Conservation (phyloP, 306 rosid species). For the Cicer chorassanicum region DNA sequence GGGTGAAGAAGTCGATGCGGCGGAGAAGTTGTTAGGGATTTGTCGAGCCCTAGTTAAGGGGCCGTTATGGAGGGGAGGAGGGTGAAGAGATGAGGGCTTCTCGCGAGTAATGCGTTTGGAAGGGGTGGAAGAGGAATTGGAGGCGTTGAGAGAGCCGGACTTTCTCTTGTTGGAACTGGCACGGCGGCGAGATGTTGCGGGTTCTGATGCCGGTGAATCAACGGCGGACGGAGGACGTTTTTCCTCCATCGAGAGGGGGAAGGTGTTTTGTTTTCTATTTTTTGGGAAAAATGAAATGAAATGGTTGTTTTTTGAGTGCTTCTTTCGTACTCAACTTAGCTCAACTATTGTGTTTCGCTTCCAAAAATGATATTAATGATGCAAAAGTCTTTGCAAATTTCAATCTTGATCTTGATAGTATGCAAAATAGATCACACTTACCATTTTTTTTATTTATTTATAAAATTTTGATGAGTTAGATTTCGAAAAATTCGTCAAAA, state of each 20-base stretch:
- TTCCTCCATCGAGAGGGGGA: slow-evolving; percentile 67
- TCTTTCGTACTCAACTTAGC: neutral
- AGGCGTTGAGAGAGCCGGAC: slow-evolving; percentile 50
- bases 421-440: no score
- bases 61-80: slow-evolving; percentile 75
- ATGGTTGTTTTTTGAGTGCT: neutral
- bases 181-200: slow-evolving; percentile 70
- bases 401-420: no score
- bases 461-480: no score
- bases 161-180: slow-evolving; percentile 79
- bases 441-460: no score
- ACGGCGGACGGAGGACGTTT: slow-evolving; percentile 62
- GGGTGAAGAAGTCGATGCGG: slow-evolving; percentile 8
- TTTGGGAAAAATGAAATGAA: neutral
- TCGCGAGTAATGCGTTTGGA: slow-evolving; percentile 87
- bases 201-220: slow-evolving; percentile 68
- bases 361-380: neutral
- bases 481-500: accelerated
- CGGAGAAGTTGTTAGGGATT: slow-evolving; percentile 59
- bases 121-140: slow-evolving; percentile 63
- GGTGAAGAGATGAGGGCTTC: slow-evolving; percentile 59
- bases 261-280: neutral
- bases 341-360: slow-evolving; percentile 17
- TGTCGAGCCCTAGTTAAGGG: slow-evolving; percentile 92
- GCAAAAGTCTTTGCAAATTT: no score